These are phyloP conservation scores for Articulospora tetracladia DNA, from an alignment of 495 filamentous ascomycete species.

Conservation along the genomic window DNA sequence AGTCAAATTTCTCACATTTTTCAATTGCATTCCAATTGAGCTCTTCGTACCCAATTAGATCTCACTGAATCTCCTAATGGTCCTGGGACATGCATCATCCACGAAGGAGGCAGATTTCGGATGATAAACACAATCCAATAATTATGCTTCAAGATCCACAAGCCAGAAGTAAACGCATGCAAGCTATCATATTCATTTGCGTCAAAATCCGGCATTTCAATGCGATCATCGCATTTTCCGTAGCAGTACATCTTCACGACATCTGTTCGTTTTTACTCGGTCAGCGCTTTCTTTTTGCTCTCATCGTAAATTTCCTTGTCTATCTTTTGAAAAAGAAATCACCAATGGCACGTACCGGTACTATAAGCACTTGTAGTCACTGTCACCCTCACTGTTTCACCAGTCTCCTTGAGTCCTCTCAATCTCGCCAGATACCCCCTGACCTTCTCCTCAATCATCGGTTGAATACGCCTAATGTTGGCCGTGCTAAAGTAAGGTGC, in stretches of 20 bases:
- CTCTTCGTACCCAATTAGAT: not conserved
- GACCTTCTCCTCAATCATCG: conserved; percentile 38
- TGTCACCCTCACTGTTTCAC: conserved; percentile 2
- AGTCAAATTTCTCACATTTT: not conserved
- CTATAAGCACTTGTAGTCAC: not conserved
- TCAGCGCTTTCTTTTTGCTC: not conserved
- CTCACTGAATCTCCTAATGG: not conserved
- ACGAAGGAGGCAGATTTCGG: not conserved
- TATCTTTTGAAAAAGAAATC: not conserved
- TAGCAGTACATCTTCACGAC: conserved; percentile 6
- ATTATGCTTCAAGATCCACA: not conserved
- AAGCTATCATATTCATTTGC: too few species aligned
- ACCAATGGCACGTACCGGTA: not conserved
- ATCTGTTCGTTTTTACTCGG: conserved; percentile 4
- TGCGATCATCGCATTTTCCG: too few species aligned
- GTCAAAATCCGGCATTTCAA: too few species aligned
- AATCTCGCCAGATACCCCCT: not conserved
- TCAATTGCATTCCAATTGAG: not conserved
- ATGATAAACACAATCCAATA: not conserved
- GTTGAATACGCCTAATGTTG: conserved; percentile 35
- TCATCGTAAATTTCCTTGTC: not conserved
- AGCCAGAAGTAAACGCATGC: not conserved
- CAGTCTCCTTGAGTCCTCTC: not conserved
- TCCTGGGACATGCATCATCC: not conserved
- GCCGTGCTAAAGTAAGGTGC: conserved; percentile 46